Base-by-base conservation (phyloP, 768 basidiomycete genomes). In the Amanita muscaria region DNA sequence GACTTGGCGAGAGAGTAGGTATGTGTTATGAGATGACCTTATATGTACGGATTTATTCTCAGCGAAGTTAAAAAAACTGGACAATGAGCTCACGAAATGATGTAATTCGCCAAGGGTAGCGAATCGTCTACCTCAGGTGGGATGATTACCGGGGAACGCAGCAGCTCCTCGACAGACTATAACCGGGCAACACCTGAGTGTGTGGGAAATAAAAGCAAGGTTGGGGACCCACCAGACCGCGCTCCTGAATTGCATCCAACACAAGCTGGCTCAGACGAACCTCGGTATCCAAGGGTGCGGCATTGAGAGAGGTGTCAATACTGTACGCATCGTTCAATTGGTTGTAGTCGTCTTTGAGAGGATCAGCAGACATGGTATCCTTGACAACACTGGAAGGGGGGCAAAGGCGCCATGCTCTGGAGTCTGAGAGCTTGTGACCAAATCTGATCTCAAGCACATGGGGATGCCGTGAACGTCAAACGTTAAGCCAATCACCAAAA, bases 11-110 rank as follows among this genome's bases (percentile, higher is more conserved):
- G 74, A 67, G 2, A 80, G 60, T 1, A 83, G 68, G 51, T 83
- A 83, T 2, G 80, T 81, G 53, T 83, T 82, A 51, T 83, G 80
- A 0, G 78, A 80, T 1, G 79, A 76, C 4, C 78, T 77, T 56
- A 12, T 42, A n/a, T n/a, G n/a, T n/a, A n/a, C n/a, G n/a, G n/a
- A n/a, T n/a, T n/a, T n/a, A n/a, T n/a, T n/a, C n/a, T n/a, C n/a
- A n/a, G n/a, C n/a, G 10, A 11, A 14, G 39, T 36, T 37, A 21
- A 29, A 25, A 39, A 32, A n/a, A 23, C 21, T 18, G 23, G 21
- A 34, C 2, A 41, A 19, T 14, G 16, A n/a, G 57, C 69, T 46
- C 50, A 70, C 68, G 78, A 80, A 42, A 80, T 66, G 48, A 73
- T 79, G 53, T 82, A 80, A 40, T 75, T 62, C 3, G 70, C 72